Evolutionary conservation across 768 basidiomycete species (phyloP).

Genomic region (Tulasnella sp.): DNA sequence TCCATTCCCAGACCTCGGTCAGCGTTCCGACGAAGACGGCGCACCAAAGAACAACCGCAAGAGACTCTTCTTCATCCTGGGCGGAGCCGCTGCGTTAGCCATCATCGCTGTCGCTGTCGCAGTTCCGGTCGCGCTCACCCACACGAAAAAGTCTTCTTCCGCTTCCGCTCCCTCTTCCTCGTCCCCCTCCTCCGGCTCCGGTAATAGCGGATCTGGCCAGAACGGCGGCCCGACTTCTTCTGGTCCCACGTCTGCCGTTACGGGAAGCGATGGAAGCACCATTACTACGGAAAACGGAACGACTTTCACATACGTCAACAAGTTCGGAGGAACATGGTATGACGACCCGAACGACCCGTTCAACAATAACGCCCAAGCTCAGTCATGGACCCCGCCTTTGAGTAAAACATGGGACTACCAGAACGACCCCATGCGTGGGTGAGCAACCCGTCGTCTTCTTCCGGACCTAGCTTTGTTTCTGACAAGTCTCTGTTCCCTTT

Average conservation of each 20-base stretch:
- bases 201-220: conserved; percentile 31
- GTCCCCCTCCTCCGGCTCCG: conserved; percentile 29
- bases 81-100: conserved; percentile 10
- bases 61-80: conserved; percentile 4
- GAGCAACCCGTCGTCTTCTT: conserved; percentile 34
- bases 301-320: conserved; percentile 75
- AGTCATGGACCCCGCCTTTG: conserved; percentile 78
- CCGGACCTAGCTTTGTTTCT: background rate
- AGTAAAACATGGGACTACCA: conserved; percentile 82
- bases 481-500: background rate
- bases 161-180: conserved; percentile 27
- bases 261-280: conserved; percentile 70
- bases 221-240: conserved; percentile 26
- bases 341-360: conserved; percentile 79
- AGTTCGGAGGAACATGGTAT: conserved; percentile 87
- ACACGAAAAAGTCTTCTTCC: conserved; percentile 44
- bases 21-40: background rate
- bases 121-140: conserved; percentile 64
- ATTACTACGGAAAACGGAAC: conserved; percentile 79
- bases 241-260: conserved; percentile 37
- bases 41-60: background rate
- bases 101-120: conserved; percentile 58
- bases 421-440: conserved; percentile 69
- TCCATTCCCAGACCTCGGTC: background rate
- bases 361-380: conserved; percentile 73